Conservation (phyloP, 1,284 basidiomycete genomes). For the Ustilago sp. region DNA sequence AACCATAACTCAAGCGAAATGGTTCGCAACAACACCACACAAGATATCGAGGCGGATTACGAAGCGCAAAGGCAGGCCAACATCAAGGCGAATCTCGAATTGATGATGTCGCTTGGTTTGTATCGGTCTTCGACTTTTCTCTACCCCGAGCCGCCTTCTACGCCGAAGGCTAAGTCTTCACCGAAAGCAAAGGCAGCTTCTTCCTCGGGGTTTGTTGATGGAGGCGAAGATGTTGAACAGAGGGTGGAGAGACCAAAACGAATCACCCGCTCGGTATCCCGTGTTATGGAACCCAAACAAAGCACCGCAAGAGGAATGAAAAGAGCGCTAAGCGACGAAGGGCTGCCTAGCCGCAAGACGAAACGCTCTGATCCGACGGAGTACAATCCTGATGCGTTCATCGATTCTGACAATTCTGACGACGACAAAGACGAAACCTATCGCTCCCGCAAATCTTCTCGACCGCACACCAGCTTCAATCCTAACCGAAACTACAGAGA, state of each 20-base stretch:
- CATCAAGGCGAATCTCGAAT: slow-evolving; percentile 38
- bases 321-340: slow-evolving; percentile 10
- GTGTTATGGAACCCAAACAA: not conserved
- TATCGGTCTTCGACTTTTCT: slow-evolving; percentile 18
- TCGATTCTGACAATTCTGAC: slow-evolving; percentile 11
- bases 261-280: slow-evolving; percentile 27
- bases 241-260: slow-evolving; percentile 1
- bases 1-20: not conserved
- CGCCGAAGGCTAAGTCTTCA: slow-evolving; percentile 4
- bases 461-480: not conserved
- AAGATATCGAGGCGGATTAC: slow-evolving; percentile 16
- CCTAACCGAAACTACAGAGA: slow-evolving; percentile 7
- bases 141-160: slow-evolving; percentile 1
- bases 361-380: not conserved
- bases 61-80: slow-evolving; percentile 34
- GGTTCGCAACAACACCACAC: slow-evolving; percentile 8
- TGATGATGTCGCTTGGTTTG: slow-evolving; percentile 41
- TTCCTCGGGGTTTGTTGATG: not conserved
- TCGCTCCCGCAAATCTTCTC: not conserved
- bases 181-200: slow-evolving; percentile 2
- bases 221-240: not conserved
- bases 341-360: not conserved
- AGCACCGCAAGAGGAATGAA: slow-evolving; percentile 7
- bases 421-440: slow-evolving; percentile 8
- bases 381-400: not conserved